Evolutionary conservation across 1,284 basidiomycete genomes (phyloP).

Genomic region (Kwoniella shivajii): DNA sequence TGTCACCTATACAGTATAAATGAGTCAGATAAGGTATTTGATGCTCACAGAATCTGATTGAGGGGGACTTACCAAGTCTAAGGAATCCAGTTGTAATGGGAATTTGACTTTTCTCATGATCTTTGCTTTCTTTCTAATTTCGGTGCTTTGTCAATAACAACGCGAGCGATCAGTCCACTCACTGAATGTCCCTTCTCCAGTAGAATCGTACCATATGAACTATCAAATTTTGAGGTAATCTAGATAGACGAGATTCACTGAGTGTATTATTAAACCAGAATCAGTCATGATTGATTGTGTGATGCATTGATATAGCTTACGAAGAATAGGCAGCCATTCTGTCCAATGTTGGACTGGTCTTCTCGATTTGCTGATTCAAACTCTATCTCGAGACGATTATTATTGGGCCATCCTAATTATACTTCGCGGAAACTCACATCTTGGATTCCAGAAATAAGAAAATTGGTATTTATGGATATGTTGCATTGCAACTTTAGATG

Average conservation of each 20-base stretch:
- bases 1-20: slow-evolving; percentile 55
- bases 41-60: neutral
- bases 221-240: slow-evolving; percentile 68
- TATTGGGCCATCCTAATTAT: neutral
- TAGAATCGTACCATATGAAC: slow-evolving; percentile 69
- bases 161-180: slow-evolving; percentile 3
- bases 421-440: slow-evolving; percentile 75
- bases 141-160: neutral
- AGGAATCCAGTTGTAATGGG: slow-evolving; percentile 73
- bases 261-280: neutral
- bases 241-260: slow-evolving; percentile 71
- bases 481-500: slow-evolving; percentile 92
- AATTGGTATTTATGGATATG: slow-evolving; percentile 83
- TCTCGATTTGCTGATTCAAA: slow-evolving; percentile 82
- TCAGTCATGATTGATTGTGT: neutral
- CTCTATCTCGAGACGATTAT: slow-evolving; percentile 58
- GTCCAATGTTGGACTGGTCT: slow-evolving; percentile 75
- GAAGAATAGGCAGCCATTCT: slow-evolving; percentile 84
- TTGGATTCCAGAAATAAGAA: slow-evolving; percentile 82
- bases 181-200: slow-evolving; percentile 84
- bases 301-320: slow-evolving; percentile 20
- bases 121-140: slow-evolving; percentile 73
- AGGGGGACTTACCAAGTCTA: slow-evolving; percentile 63
- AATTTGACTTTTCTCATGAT: slow-evolving; percentile 97
- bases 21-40: neutral